Percentiles rank a stretch among this genome's conserved stretches.
Conservation (phyloP, 306 rosid genomes). For the Comarum palustre region DNA sequence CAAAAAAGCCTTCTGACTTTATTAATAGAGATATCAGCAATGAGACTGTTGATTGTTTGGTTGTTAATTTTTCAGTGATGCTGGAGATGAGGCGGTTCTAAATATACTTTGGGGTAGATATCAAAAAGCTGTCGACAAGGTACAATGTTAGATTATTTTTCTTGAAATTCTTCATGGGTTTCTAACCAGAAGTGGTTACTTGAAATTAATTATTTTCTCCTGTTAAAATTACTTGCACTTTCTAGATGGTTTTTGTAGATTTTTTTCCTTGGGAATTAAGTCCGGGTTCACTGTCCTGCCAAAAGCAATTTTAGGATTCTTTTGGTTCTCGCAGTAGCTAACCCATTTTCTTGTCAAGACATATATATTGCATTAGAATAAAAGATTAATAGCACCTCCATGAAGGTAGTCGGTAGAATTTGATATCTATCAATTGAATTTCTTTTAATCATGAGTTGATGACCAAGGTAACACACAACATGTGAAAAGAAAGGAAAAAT, state of each 20-base stretch:
- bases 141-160: slow-evolving; percentile 18
- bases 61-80: slow-evolving; percentile 50
- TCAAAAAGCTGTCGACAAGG: slow-evolving; percentile 72
- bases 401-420: not conserved
- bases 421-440: not conserved
- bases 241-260: not conserved
- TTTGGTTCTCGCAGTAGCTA: not conserved
- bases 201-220: not conserved
- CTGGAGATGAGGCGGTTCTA: slow-evolving; percentile 84
- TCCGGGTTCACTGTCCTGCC: not conserved
- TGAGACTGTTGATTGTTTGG: not conserved
- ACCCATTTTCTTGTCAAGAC: not conserved
- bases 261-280: not conserved
- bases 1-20: no score
- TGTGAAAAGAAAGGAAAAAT: not conserved
- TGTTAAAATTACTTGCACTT: not conserved
- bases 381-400: slow-evolving; percentile 1
- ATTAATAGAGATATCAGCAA: no score
- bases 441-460: not conserved
- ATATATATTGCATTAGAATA: not conserved
- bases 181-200: slow-evolving; percentile 18
- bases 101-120: slow-evolving; percentile 86
- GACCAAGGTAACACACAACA: not conserved
- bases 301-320: not conserved
- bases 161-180: slow-evolving; percentile 23